Evolutionary conservation across 345 rosid genomes (phyloP).

Genomic region (Populus euphratica): DNA sequence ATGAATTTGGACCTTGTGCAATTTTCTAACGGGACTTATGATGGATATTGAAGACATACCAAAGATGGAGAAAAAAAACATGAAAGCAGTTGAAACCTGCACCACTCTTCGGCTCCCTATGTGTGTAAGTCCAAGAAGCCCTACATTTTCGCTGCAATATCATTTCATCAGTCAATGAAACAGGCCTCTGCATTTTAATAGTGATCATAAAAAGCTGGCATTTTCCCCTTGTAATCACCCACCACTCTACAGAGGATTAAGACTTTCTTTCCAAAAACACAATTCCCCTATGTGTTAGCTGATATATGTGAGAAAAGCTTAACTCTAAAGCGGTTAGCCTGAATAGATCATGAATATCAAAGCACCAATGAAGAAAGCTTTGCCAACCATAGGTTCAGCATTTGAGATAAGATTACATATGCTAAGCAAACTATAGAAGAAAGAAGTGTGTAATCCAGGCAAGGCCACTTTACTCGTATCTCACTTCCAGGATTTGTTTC

Average conservation of each 20-base stretch:
- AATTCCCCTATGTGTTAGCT: neutral
- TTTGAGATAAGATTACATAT: neutral
- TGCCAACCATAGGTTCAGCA: neutral
- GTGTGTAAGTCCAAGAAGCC: conserved; percentile 82
- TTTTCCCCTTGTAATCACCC: neutral
- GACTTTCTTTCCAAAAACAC: too few species aligned
- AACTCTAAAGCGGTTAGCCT: neutral
- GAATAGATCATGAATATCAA: neutral
- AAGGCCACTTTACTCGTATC: neutral
- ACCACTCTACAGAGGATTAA: neutral
- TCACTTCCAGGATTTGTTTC: neutral
- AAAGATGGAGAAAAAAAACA: conserved; percentile 95
- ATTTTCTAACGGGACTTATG: neutral
- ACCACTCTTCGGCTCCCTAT: conserved; percentile 96
- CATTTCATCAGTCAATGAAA: conserved; percentile 8
- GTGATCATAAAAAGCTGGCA: neutral
- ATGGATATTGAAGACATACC: conserved; percentile 42
- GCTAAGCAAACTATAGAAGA: neutral
- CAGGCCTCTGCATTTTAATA: neutral
- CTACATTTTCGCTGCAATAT: conserved; percentile 84
- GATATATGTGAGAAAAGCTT: neutral
- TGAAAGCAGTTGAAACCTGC: conserved; percentile 89
- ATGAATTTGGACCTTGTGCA: neutral
- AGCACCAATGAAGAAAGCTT: neutral
- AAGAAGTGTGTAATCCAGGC: neutral